Evolutionary conservation across 495 filamentous ascomycete species (phyloP), one percentile per base, ranked within the genome.

Genomic region (Sordaria brevicollis): DNA sequence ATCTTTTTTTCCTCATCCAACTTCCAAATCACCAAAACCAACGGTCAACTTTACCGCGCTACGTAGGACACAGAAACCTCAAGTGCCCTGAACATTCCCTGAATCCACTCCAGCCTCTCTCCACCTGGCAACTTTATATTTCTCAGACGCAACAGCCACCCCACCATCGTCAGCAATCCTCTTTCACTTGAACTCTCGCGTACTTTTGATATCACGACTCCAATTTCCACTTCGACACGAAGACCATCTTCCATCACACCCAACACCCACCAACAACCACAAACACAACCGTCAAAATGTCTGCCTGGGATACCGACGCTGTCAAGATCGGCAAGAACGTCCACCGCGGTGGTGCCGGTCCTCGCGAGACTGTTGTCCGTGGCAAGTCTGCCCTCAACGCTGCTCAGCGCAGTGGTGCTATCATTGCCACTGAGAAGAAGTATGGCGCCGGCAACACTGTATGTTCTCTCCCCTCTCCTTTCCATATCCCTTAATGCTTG

Each of bases 341-440:
- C 76, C 86, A 86, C 71, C 85, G 84, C 74, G 82, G 87, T 54
- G 91, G 87, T 72, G 83, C 80, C 35, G 84, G 82, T 65, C 78
- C 86, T 65, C 92, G 92, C 72, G 92, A 97, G 85, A 96, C 90
- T 4, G 93, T 96, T 74, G 85, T 98, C 77, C 88, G 90, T 81
- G 92, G 95, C 77, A 91, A 92, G 79, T 86, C 89, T 41, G 94
- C 94, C 49, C 80, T 95, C 73, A 99, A 99, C 82, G 93, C 94
- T 69, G 95, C 95, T 19, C 90, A 91, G 81, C 87, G 95, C 37
- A 85, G 84, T 36, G 95, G 95, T 49, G 84, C 85, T 11, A 78
- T 94, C 74, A 81, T 97, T 73, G 87, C 86, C 62, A 96, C 94
- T 7, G 94, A 98, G 85, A 99, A 99, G 91, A 98, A 97, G 76